Conservation (phyloP, 2,329 filamentous ascomycete species). For the Penicillium sp. region DNA sequence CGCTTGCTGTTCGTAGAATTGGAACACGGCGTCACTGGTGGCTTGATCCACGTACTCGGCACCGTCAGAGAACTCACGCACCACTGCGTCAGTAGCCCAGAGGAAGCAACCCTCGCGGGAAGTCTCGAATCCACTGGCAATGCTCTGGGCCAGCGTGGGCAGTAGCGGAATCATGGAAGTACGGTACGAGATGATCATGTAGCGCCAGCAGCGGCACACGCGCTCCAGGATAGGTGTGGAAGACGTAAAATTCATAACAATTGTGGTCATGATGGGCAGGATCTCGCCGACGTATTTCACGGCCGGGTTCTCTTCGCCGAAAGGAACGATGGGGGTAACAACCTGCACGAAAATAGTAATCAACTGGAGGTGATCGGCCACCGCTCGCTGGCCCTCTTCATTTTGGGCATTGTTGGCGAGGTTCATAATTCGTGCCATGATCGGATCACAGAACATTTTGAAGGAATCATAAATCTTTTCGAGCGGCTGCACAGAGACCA, state of each 20-base stretch:
- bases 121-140: constrained; percentile 75
- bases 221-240: constrained; percentile 89
- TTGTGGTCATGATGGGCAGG: constrained; percentile 78
- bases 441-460: constrained; percentile 88
- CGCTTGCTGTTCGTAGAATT: constrained; percentile 91
- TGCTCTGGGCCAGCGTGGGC: constrained; percentile 78
- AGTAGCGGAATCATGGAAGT: constrained; percentile 82
- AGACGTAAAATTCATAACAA: constrained; percentile 79
- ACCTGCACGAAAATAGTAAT: constrained; percentile 84
- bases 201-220: constrained; percentile 90
- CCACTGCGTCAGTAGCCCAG: constrained; percentile 94
- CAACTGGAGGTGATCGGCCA: constrained; percentile 91
- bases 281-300: constrained; percentile 96
- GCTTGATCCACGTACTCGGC: constrained; percentile 74
- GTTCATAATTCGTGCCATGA: constrained; percentile 77
- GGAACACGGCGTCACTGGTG: constrained; percentile 85
- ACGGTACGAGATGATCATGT: constrained; percentile 94
- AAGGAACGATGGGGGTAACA: constrained; percentile 68
- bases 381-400: constrained; percentile 74
- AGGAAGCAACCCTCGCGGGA: constrained; percentile 94
- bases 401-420: constrained; percentile 82
- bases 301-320: constrained; percentile 73
- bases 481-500: constrained; percentile 79
- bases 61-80: constrained; percentile 91
- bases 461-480: constrained; percentile 77